phyloP scores from a whole-genome alignment of 148 eudicot species.

The Cornus controversa region DNA sequence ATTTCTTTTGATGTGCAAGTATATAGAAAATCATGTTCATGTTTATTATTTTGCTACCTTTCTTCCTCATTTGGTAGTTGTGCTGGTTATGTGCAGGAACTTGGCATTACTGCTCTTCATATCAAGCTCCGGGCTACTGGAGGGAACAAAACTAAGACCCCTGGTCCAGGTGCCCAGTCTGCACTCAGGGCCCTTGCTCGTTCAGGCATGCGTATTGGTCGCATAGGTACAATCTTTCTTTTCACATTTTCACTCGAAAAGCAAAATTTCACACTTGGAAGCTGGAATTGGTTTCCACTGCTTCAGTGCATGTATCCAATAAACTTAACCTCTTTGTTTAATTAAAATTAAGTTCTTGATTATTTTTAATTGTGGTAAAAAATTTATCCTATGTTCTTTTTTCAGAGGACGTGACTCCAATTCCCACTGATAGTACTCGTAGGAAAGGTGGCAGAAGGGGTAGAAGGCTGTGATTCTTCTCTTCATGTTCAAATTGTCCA shows the following conservation, averaged over 20 bases:
- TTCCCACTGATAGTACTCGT: no score
- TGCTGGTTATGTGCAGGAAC: slow-evolving; percentile 34
- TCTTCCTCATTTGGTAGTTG: no score
- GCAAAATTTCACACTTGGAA: not conserved
- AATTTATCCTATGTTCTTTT: not conserved
- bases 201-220: slow-evolving; percentile 77
- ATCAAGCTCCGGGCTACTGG: slow-evolving; percentile 75
- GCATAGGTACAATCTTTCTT: slow-evolving; percentile 43
- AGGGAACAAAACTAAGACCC: slow-evolving; percentile 79
- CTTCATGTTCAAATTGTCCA: not conserved
- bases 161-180: slow-evolving; percentile 85
- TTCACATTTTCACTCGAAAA: no score
- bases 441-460: slow-evolving; percentile 94
- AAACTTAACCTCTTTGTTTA: not conserved
- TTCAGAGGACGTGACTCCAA: slow-evolving; percentile 93
- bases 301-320: not conserved
- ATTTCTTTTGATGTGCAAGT: not conserved
- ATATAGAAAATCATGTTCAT: no score
- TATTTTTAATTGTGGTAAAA: not conserved
- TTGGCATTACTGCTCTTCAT: slow-evolving; percentile 65
- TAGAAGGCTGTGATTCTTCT: slow-evolving; percentile 64
- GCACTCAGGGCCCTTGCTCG: slow-evolving; percentile 76
- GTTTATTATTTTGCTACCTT: no score
- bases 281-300: no score
- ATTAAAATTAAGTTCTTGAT: not conserved